Evolutionary conservation across 2,329 filamentous ascomycete species (phyloP).

Genomic region (Talaromyces atroroseus): DNA sequence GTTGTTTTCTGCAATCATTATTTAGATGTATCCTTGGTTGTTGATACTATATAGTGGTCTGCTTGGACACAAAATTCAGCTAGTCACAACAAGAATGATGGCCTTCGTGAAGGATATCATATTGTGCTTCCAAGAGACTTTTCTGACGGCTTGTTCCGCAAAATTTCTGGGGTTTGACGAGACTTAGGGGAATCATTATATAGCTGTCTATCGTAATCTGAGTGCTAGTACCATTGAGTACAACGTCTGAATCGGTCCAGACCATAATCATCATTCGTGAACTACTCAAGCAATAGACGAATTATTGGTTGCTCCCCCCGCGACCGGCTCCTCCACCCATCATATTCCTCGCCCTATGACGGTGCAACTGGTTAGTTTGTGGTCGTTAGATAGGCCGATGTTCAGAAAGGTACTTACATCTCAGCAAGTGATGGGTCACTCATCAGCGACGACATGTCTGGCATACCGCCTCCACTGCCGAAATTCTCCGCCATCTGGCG

Average conservation of each 20-base stretch:
- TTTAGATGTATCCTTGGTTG: no score
- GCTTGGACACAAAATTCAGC: no score
- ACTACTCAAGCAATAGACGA: neutral
- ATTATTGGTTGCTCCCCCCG: conserved; percentile 18
- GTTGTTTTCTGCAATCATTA: no score
- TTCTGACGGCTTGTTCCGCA: neutral
- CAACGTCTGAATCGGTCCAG: neutral
- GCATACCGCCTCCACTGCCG: conserved; percentile 72
- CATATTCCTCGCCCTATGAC: conserved; percentile 58
- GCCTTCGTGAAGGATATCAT: neutral
- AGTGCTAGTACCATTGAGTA: neutral
- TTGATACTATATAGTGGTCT: no score
- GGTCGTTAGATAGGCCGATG: conserved; percentile 1
- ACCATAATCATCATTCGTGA: neutral
- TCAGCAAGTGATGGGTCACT: conserved; percentile 86
- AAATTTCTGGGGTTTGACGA: neutral
- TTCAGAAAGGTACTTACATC: conserved; percentile 60
- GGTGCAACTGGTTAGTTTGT: conserved; percentile 13
- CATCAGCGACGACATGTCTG: conserved; percentile 81
- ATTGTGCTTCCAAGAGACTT: neutral
- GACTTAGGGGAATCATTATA: neutral
- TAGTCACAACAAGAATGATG: no score
- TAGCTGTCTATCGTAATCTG: neutral
- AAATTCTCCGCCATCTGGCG: conserved; percentile 82
- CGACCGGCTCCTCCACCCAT: conserved; percentile 55